A percentile compares a stretch with the other conserved stretches of the same genome.
Evolutionary conservation across 1,284 basidiomycete species (phyloP).

Genomic region (Microbotryum saponariae): DNA sequence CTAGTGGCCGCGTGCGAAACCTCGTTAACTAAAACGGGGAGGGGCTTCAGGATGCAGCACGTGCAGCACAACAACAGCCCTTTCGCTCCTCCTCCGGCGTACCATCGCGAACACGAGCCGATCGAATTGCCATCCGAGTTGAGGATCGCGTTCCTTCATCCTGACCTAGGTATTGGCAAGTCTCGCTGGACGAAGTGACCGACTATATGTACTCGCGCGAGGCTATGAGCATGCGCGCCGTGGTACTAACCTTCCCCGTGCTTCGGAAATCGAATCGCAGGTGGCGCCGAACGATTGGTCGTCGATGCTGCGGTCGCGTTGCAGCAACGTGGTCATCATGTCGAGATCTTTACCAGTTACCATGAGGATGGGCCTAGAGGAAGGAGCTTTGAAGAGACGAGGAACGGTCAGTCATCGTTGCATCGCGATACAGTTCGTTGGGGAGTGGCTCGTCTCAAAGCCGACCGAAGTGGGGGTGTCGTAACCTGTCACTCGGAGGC

Average conservation of each 20-base stretch:
- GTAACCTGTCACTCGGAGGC: too few relatives aligned
- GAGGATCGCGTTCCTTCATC: conserved; percentile 79
- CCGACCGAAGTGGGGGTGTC: neutral
- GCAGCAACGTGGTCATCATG: conserved; percentile 72
- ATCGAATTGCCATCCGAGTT: conserved; percentile 33
- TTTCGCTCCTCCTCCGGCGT: neutral
- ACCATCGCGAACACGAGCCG: conserved; percentile 4
- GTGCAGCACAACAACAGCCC: too few relatives aligned
- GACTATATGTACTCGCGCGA: neutral
- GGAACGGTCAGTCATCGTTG: conserved; percentile 56
- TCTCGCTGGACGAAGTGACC: conserved; percentile 13
- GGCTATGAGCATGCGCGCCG: too few relatives aligned
- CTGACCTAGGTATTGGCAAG: conserved; percentile 87
- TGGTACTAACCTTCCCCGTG: neutral
- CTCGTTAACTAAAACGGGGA: too few relatives aligned
- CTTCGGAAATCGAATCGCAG: conserved; percentile 44
- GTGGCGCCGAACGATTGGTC: conserved; percentile 87
- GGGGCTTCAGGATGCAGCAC: too few relatives aligned
- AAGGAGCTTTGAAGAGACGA: conserved; percentile 77
- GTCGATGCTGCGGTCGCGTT: conserved; percentile 92
- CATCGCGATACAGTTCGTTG: neutral
- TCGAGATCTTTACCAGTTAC: conserved; percentile 90
- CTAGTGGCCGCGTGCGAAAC: too few relatives aligned
- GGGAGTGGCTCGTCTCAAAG: neutral
- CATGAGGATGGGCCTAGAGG: conserved; percentile 62